phyloP scores from a whole-genome alignment of 2,329 filamentous ascomycete species.

The Fusarium miscanthi region DNA sequence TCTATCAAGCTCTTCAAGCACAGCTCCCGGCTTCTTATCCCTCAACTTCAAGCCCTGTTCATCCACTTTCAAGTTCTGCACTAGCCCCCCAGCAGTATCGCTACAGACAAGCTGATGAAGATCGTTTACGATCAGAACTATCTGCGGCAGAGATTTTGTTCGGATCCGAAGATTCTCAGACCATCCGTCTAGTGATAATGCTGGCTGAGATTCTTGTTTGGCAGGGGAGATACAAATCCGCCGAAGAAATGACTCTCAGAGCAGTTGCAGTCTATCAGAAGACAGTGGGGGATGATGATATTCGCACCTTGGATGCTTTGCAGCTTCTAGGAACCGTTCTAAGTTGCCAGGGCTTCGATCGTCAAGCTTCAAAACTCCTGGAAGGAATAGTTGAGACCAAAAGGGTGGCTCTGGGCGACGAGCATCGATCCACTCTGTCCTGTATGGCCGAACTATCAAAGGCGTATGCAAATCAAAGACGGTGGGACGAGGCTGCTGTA shows the following conservation, averaged over 20 bases:
- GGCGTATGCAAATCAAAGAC: rapidly evolving
- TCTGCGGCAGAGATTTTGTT: background rate
- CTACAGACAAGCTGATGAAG: background rate
- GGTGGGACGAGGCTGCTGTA: rapidly evolving
- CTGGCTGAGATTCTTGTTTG: rapidly evolving
- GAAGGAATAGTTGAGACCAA: rapidly evolving
- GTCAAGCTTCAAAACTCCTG: background rate
- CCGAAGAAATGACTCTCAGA: background rate
- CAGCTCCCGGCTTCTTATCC: rapidly evolving
- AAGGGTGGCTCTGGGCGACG: rapidly evolving
- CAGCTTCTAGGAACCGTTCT: rapidly evolving
- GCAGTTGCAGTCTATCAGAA: rapidly evolving
- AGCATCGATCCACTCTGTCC: rapidly evolving
- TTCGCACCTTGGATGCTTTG: background rate
- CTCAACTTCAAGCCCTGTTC: rapidly evolving
- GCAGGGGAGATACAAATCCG: background rate
- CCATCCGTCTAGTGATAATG: rapidly evolving
- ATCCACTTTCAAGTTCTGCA: rapidly evolving
- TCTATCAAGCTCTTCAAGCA: rapidly evolving
- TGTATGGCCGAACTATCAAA: rapidly evolving
- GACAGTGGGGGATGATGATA: rapidly evolving
- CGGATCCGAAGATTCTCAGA: background rate
- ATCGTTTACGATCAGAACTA: background rate
- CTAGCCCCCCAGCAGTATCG: rapidly evolving
- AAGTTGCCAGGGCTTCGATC: rapidly evolving